These are phyloP conservation scores for Salicornia ramosissima DNA, from an alignment of 148 eudicot species.

Conservation along the genomic window DNA sequence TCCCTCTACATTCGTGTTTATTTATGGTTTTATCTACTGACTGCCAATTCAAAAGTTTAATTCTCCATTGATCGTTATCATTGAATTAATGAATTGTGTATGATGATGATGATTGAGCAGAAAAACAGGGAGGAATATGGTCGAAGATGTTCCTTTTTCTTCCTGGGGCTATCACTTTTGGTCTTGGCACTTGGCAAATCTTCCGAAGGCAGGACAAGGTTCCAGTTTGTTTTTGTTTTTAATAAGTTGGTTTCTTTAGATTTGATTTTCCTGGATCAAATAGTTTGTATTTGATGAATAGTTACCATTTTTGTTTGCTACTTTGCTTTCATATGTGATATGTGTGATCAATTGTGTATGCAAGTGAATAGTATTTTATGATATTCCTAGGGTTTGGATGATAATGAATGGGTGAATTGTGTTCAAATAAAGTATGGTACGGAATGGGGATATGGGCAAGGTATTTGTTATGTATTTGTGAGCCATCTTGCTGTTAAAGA, in stretches of 20 bases:
- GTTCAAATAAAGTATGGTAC: no score
- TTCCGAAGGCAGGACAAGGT: slow-evolving; percentile 93
- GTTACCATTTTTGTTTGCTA: background rate
- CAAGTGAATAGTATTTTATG: background rate
- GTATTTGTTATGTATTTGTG: background rate
- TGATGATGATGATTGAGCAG: slow-evolving; percentile 26
- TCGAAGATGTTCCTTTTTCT: slow-evolving; percentile 78
- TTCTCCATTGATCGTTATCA: background rate
- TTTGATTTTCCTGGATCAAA: background rate
- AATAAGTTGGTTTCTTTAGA: background rate
- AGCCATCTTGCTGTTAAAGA: background rate
- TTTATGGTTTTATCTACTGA: background rate
- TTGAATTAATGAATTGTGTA: background rate
- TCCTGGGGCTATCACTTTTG: slow-evolving; percentile 89
- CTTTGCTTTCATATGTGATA: background rate
- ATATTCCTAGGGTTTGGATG: background rate
- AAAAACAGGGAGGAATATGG: slow-evolving; percentile 49
- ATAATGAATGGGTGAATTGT: background rate
- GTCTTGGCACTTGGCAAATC: slow-evolving; percentile 96
- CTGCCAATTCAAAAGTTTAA: background rate
- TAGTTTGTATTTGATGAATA: background rate
- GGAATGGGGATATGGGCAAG: no score
- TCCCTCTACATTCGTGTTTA: background rate
- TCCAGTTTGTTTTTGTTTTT: background rate
- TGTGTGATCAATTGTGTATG: background rate